Evolutionary conservation across 179 eudicot genomes (phyloP).

Genomic region (Patellifolia procumbens): DNA sequence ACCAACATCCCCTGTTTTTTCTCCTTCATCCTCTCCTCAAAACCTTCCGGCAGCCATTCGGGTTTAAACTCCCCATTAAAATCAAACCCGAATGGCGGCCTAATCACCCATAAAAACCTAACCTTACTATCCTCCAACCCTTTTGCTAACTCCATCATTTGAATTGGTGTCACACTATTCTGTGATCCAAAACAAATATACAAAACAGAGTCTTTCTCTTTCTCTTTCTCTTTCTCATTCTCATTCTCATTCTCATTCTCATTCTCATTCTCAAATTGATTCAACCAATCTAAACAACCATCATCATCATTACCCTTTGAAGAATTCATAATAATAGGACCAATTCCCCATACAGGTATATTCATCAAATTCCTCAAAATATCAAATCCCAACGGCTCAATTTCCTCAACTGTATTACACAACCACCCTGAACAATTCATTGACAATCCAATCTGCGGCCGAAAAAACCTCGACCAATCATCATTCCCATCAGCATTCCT

Average conservation of each 20-base stretch:
- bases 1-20: constrained; percentile 54
- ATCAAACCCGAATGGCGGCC: constrained; percentile 78
- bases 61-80: constrained; percentile 49
- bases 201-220: constrained; percentile 45
- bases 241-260: no score
- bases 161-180: constrained; percentile 57
- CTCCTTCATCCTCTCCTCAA: constrained; percentile 46
- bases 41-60: constrained; percentile 79
- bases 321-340: constrained; percentile 45
- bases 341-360: constrained; percentile 65
- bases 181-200: constrained; percentile 91
- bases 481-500: constrained; percentile 66
- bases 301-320: not conserved
- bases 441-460: constrained; percentile 43
- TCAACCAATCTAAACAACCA: constrained; percentile 55
- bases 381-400: constrained; percentile 67
- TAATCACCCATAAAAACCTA: constrained; percentile 72
- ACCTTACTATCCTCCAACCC: constrained; percentile 65
- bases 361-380: constrained; percentile 42
- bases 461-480: constrained; percentile 64
- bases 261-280: constrained; percentile 37
- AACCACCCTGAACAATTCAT: constrained; percentile 51
- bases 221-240: constrained; percentile 6
- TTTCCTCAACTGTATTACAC: constrained; percentile 67
- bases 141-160: constrained; percentile 79